phyloP scores from a whole-genome alignment of 2,329 filamentous ascomycete genomes.

The Ophiostoma fasciatum region DNA sequence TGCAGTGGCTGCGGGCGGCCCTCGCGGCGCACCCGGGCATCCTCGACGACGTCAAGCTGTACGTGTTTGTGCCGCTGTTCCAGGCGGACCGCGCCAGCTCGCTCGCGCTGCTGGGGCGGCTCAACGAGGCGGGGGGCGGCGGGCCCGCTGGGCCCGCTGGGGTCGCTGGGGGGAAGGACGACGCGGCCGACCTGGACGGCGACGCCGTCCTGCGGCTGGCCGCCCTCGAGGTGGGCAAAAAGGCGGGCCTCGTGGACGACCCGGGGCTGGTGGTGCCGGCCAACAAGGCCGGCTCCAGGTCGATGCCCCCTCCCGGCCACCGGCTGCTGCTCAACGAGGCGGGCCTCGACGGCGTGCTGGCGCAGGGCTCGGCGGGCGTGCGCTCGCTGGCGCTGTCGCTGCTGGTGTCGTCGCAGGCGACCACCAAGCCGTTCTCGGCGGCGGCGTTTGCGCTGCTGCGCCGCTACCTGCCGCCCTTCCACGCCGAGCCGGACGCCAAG shows the following conservation, averaged over 20 bases:
- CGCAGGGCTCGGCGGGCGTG: constrained; percentile 45
- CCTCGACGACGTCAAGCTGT: constrained; percentile 48
- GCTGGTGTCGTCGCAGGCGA: constrained; percentile 59
- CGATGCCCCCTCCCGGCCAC: too few relatives aligned
- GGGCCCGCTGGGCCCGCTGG: constrained; percentile 48
- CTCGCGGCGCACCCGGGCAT: constrained; percentile 33
- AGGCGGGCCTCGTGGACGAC: constrained; percentile 53
- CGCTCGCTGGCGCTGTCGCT: constrained; percentile 71
- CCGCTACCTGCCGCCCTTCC: constrained; percentile 52
- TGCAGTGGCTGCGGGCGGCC: constrained; percentile 39
- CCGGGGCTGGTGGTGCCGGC: constrained; percentile 21
- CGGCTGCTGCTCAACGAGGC: constrained; percentile 24
- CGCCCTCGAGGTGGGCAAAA: constrained; percentile 57
- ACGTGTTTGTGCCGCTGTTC: constrained; percentile 48
- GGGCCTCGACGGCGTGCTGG: constrained; percentile 37
- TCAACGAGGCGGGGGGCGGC: constrained; percentile 31
- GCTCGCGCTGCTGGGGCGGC: constrained; percentile 39
- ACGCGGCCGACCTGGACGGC: constrained; percentile 33
- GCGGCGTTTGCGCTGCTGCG: constrained; percentile 48
- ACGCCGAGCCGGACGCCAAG: constrained; percentile 75
- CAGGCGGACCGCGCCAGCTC: constrained; percentile 39
- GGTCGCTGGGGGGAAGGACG: constrained; percentile 55
- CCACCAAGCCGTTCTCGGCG: constrained; percentile 55
- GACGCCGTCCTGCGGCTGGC: constrained; percentile 48
- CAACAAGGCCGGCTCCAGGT: constrained; percentile 12